Evolutionary conservation across 306 rosid genomes (phyloP).

Genomic region (Cicer arietinum): DNA sequence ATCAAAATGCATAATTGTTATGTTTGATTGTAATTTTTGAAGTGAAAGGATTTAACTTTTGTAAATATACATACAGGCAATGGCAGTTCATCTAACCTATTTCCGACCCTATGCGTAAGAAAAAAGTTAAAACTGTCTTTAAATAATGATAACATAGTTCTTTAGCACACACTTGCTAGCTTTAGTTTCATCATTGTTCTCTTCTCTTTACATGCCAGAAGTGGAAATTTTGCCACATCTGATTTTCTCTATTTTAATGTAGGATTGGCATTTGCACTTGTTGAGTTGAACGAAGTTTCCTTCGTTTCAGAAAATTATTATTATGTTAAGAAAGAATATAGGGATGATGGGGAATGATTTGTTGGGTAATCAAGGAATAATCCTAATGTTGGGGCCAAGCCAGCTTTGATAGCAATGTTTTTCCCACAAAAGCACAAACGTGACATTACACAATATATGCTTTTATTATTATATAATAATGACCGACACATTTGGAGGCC

Average conservation of each 20-base stretch:
- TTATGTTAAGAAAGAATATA: constrained; percentile 7
- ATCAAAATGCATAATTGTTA: too few species aligned
- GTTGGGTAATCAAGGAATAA: constrained; percentile 47
- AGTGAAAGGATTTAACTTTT: too few species aligned
- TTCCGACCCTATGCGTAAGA: too few species aligned
- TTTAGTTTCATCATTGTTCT: too few species aligned
- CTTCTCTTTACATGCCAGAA: not conserved
- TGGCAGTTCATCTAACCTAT: too few species aligned
- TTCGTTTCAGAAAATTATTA: not conserved
- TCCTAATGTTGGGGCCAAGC: constrained; percentile 37
- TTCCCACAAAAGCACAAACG: constrained; percentile 41
- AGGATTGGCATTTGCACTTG: too few species aligned
- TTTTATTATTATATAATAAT: constrained; percentile 42
- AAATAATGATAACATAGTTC: too few species aligned
- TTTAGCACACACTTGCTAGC: too few species aligned
- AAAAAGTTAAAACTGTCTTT: too few species aligned
- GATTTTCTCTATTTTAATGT: not conserved
- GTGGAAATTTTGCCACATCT: constrained; percentile 4
- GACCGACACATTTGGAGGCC: constrained; percentile 44
- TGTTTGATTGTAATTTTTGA: too few species aligned
- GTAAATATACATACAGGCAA: too few species aligned
- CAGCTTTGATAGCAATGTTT: constrained; percentile 39
- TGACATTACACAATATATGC: constrained; percentile 35
- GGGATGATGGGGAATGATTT: constrained; percentile 33
- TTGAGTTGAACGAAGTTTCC: too few species aligned